Conservation (phyloP, 148 eudicot genomes). For the Rhododendron henanense region DNA sequence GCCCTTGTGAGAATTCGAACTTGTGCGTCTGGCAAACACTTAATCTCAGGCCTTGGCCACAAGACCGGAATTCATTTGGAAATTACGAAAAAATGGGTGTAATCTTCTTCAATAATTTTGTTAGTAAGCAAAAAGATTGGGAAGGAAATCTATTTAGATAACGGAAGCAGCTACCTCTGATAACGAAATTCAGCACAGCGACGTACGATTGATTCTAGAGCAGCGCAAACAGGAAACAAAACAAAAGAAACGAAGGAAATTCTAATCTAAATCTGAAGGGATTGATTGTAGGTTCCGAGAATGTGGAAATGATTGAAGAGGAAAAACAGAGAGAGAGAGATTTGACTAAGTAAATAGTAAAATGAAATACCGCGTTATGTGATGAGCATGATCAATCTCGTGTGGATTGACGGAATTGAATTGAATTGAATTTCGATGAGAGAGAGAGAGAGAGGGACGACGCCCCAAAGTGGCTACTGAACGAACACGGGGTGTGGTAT, state of each 20-base stretch:
- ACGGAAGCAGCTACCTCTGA: constrained; percentile 7
- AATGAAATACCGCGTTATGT: constrained; percentile 14
- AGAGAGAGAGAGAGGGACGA: neutral
- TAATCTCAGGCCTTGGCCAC: neutral
- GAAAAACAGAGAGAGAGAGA: neutral
- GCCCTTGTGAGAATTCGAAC: neutral
- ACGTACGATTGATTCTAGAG: neutral
- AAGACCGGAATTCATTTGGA: neutral
- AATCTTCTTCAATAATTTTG: neutral
- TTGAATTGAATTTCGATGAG: neutral
- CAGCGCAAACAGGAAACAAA: neutral
- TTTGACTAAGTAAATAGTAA: neutral
- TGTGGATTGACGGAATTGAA: neutral
- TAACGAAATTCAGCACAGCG: neutral
- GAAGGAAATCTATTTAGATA: neutral
- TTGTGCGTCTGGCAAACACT: neutral
- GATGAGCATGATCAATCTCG: constrained; percentile 9
- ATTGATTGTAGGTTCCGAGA: neutral
- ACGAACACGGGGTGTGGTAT: neutral
- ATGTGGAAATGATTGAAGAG: neutral
- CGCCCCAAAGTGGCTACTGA: neutral
- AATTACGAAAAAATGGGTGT: neutral
- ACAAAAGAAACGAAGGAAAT: neutral
- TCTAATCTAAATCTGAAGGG: neutral
- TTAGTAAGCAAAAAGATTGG: neutral